phyloP scores from a whole-genome alignment of 2,329 filamentous ascomycete species.

The Claviceps quebecensis region DNA sequence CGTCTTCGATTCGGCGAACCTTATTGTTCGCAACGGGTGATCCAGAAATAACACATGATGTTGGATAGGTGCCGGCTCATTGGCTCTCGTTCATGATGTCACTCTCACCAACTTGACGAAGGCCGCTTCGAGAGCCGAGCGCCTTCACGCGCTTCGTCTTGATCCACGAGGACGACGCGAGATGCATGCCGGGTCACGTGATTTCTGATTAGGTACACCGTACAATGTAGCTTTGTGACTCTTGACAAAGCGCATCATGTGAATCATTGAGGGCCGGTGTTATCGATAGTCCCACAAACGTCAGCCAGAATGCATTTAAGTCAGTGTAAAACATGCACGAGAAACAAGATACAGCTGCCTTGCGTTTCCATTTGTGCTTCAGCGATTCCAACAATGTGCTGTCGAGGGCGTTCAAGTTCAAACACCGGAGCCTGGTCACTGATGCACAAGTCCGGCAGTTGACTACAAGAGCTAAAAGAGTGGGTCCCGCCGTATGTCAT shows the following conservation, averaged over 20 bases:
- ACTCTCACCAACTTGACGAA: not conserved
- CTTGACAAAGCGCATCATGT: no score
- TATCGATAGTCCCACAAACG: no score
- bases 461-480: not conserved
- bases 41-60: not conserved
- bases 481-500: conserved; percentile 10
- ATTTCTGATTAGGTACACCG: not conserved
- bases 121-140: conserved; percentile 1
- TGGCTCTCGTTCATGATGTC: not conserved
- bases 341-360: no score
- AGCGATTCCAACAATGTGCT: no score
- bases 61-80: not conserved
- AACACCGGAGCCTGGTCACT: not conserved
- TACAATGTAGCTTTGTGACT: not conserved
- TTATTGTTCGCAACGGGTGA: not conserved
- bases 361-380: no score
- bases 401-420: not conserved
- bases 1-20: not conserved
- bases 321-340: no score
- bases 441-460: not conserved
- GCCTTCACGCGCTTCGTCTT: conserved; percentile 5
- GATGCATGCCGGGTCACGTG: conserved; percentile 18
- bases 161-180: conserved; percentile 11
- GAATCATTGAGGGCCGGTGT: no score
- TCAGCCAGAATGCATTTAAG: no score